Base-by-base conservation (phyloP, 2,329 filamentous ascomycete species). In the Ophiocordyceps camponoti-saundersi region DNA sequence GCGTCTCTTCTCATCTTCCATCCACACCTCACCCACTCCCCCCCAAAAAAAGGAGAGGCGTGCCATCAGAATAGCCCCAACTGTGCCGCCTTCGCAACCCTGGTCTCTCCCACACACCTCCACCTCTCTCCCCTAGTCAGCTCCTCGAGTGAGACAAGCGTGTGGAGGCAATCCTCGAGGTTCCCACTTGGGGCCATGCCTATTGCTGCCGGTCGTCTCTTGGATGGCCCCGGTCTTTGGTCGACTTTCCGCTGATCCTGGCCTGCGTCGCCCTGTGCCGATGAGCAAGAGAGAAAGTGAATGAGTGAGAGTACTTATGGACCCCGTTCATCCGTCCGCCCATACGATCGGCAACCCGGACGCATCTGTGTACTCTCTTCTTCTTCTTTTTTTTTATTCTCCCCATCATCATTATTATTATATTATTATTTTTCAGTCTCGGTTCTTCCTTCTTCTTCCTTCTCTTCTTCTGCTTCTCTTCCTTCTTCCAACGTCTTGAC, bases 321-420 rank as follows among this genome's bases (percentile, higher is more conserved):
- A 61, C 67, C 69, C 68, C 66, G 58, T 66, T 66, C 56, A 58
- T 63, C 58, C 55, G 58, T 63, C 57, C 59, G 26, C 26, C 60
- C 60, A 65, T 62, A 67, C 65, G 67, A 72, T 71, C 66, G 66
- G 65, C 67, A 70, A 62, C 66, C 60, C 62, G 55, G 65, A 68
- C 59, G 61, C 63, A 64, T 63, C 61, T 61, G 60, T 67, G 64
- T 62, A 63, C 63, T 65, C 65, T 21, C 32, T 29, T 46, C 45
- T 46, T 41, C 22, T 36, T 39, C 13, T 23, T 69, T 61, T 65
- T 68, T 69, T 62, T 65, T 69, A 68, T 62, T 56, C 47, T 39
- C 34, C 10, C 10, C 20, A 16, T 16, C 41, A 42, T 23, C 20
- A 23, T 68, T 63, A 56, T 60, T 46, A 29, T 29, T 29, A 29